Conservation (phyloP, 2,329 filamentous ascomycete genomes). For the Fusarium sp. region DNA sequence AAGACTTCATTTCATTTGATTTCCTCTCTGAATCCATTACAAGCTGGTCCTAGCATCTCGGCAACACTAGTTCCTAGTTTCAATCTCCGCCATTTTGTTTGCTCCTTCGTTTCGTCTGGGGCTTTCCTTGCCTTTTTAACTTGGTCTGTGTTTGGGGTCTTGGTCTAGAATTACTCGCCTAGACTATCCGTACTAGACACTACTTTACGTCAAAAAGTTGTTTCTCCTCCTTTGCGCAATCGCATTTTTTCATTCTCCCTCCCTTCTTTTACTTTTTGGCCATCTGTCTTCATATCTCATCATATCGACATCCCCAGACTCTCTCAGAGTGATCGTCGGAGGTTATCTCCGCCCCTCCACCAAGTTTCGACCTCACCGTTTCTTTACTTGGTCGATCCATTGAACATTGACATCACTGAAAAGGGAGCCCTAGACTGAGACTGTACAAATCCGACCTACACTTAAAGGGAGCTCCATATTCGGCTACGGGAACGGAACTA, state of each 20-base stretch:
- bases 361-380: constrained; percentile 33
- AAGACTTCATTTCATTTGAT: neutral
- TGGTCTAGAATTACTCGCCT: constrained; percentile 25
- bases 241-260: constrained; percentile 7
- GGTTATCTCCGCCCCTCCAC: constrained; percentile 34
- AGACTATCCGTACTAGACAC: constrained; percentile 3
- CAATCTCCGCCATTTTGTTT: constrained; percentile 33
- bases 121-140: constrained; percentile 13
- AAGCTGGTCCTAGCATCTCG: constrained; percentile 38
- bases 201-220: constrained; percentile 29
- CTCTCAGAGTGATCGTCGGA: constrained; percentile 16
- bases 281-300: constrained; percentile 1
- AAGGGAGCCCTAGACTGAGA: constrained; percentile 5
- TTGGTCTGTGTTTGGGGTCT: constrained; percentile 7
- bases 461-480: constrained; percentile 36
- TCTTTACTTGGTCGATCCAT: constrained; percentile 35
- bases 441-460: constrained; percentile 5
- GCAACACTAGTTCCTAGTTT: constrained; percentile 42
- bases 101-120: constrained; percentile 33
- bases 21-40: neutral
- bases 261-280: constrained; percentile 6
- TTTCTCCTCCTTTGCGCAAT: constrained; percentile 24
- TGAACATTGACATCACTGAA: constrained; percentile 37
- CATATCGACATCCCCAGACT: constrained; percentile 10
- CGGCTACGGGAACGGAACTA: constrained; percentile 11